A percentile compares a stretch with the other conserved stretches of the same genome.
Evolutionary conservation across 371 early-diverging fungal genomes (phyloP).

Genomic region (Nematocida sp.): DNA sequence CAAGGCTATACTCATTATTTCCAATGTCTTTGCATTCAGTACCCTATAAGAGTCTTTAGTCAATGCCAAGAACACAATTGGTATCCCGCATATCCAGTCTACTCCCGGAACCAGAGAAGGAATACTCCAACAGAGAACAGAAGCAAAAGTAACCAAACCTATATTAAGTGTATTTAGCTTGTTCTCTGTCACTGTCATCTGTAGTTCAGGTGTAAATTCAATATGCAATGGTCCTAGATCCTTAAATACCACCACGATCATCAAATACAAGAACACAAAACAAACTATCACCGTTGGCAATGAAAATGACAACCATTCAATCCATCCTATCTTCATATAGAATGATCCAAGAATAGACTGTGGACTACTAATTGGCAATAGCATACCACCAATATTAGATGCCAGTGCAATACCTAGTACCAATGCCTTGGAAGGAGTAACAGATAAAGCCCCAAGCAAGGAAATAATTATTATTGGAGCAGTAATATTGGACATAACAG

Average conservation of each 20-base stretch:
- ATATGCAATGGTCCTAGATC: not conserved
- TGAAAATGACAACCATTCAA: constrained; percentile 23
- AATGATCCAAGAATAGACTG: constrained; percentile 39
- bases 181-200: not conserved
- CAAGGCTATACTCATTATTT: constrained; percentile 25
- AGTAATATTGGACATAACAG: constrained; percentile 43
- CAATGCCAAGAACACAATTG: not conserved
- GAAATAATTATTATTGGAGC: constrained; percentile 47
- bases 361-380: constrained; percentile 48
- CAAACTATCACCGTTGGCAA: constrained; percentile 16
- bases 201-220: not conserved
- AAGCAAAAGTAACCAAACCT: not conserved
- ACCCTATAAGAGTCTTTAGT: not conserved
- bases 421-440: not conserved
- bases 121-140: constrained; percentile 34
- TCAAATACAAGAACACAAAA: constrained; percentile 14
- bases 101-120: not conserved
- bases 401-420: constrained; percentile 32
- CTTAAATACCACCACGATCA: not conserved
- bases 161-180: not conserved
- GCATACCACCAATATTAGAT: constrained; percentile 45
- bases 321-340: constrained; percentile 27
- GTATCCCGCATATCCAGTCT: constrained; percentile 12
- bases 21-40: constrained; percentile 21
- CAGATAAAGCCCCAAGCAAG: not conserved